phyloP scores from a whole-genome alignment of 352 stramenopile genomes.

The Phytopythium mirpurense region DNA sequence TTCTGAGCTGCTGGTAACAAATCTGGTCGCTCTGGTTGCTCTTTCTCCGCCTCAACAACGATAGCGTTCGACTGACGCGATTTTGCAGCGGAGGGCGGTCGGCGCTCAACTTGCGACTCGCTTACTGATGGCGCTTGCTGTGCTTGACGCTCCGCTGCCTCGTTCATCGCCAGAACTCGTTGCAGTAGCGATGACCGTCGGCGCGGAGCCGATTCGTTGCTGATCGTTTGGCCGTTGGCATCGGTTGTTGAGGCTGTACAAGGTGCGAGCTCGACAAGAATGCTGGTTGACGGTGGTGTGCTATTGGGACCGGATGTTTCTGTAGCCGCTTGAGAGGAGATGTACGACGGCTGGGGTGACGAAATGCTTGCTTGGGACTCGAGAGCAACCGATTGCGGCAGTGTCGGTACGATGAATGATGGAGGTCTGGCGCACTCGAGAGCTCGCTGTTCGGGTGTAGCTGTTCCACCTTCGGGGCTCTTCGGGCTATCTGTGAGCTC shows the following conservation, averaged over 20 bases:
- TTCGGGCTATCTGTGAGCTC: too few relatives aligned
- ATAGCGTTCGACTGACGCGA: background rate
- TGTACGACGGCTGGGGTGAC: too few relatives aligned
- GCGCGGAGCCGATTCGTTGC: background rate
- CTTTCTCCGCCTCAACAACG: background rate
- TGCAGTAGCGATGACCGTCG: background rate
- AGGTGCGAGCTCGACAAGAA: background rate
- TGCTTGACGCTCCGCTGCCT: background rate
- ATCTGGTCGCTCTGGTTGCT: background rate
- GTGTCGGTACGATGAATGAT: too few relatives aligned
- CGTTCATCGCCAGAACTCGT: constrained; percentile 1
- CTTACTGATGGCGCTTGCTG: too few relatives aligned
- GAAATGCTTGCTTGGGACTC: too few relatives aligned
- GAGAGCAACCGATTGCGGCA: too few relatives aligned
- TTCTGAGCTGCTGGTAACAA: background rate
- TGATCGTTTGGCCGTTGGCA: background rate
- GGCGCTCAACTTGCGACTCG: background rate
- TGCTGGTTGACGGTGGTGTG: background rate
- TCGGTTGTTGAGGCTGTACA: too few relatives aligned
- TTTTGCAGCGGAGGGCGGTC: background rate
- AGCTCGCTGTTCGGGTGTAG: background rate
- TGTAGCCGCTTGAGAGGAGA: too few relatives aligned
- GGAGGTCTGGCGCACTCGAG: too few relatives aligned
- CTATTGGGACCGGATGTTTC: too few relatives aligned
- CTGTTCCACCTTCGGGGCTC: background rate